phyloP scores from a whole-genome alignment of 139 green algal genomes.

The Chlamydomonas applanata region DNA sequence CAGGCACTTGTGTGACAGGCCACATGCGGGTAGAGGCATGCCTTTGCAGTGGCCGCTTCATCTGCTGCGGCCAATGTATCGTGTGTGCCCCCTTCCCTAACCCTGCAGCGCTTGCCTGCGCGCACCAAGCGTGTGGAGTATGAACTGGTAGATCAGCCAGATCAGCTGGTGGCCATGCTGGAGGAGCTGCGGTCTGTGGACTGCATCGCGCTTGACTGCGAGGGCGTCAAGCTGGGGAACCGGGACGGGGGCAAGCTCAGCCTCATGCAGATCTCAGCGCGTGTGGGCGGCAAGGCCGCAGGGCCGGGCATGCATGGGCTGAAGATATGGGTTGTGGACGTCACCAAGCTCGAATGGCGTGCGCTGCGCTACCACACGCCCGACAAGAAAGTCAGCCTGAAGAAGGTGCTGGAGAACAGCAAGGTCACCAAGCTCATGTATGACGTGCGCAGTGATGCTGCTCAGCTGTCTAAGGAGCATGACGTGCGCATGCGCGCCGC shows the following conservation, averaged over 20 bases:
- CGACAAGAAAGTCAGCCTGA: background rate
- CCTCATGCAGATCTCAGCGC: slow-evolving; percentile 23
- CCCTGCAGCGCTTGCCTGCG: too few relatives aligned
- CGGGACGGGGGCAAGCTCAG: slow-evolving; percentile 20
- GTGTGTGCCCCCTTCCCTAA: too few relatives aligned
- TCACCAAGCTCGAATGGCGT: slow-evolving; percentile 7
- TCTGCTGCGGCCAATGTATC: too few relatives aligned
- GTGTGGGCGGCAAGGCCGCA: background rate
- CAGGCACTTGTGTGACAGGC: too few relatives aligned
- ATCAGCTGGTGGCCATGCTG: slow-evolving; percentile 24
- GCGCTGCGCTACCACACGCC: slow-evolving; percentile 13
- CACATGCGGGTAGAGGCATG: too few relatives aligned
- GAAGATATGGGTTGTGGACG: slow-evolving; percentile 33
- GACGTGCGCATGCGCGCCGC: slow-evolving; percentile 22
- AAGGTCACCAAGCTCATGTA: slow-evolving; percentile 36
- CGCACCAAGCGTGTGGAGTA: background rate
- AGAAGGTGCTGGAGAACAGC: slow-evolving; percentile 20
- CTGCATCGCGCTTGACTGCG: slow-evolving; percentile 24
- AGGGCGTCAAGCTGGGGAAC: slow-evolving; percentile 27
- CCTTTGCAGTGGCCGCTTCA: too few relatives aligned
- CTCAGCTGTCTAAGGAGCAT: slow-evolving; percentile 19
- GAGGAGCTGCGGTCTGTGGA: slow-evolving; percentile 18
- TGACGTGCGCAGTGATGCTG: slow-evolving; percentile 29
- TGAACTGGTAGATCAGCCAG: slow-evolving; percentile 11
- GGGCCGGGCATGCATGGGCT: background rate